These are phyloP conservation scores for Galeopsis tetrahit DNA, from an alignment of 257 asterid genomes.

Conservation along the genomic window DNA sequence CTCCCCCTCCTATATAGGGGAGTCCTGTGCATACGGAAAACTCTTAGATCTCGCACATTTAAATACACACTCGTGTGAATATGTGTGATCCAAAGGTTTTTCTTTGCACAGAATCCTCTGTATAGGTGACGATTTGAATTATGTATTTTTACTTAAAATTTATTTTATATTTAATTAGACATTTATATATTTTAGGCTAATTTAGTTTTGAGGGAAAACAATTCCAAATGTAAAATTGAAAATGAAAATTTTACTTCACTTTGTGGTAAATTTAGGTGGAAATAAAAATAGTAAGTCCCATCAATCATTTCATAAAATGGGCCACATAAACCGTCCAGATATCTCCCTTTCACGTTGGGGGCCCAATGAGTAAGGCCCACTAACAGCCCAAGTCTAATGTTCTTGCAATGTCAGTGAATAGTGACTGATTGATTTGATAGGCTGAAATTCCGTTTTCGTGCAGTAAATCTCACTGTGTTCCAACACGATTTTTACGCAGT, in stretches of 20 bases:
- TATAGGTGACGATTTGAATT: too few species aligned
- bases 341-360: constrained; percentile 18
- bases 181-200: too few species aligned
- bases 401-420: constrained; percentile 16
- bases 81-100: too few species aligned
- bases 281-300: constrained; percentile 36
- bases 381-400: constrained; percentile 36
- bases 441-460: constrained; percentile 17
- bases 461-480: constrained; percentile 16
- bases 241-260: not conserved
- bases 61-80: too few species aligned
- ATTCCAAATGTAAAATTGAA: not conserved
- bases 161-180: too few species aligned
- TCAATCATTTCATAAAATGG: constrained; percentile 32
- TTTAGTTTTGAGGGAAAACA: too few species aligned
- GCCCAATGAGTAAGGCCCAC: constrained; percentile 27
- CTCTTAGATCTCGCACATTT: too few species aligned
- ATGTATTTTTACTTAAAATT: too few species aligned
- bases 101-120: too few species aligned
- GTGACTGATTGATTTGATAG: constrained; percentile 51
- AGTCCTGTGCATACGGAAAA: too few species aligned
- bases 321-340: constrained; percentile 43
- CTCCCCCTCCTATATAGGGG: too few species aligned
- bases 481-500: not conserved
- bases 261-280: constrained; percentile 8